Evolutionary conservation across 2,329 filamentous ascomycete genomes (phyloP), one percentile per base, ranked within the genome.

Genomic region (Claviceps sp.): DNA sequence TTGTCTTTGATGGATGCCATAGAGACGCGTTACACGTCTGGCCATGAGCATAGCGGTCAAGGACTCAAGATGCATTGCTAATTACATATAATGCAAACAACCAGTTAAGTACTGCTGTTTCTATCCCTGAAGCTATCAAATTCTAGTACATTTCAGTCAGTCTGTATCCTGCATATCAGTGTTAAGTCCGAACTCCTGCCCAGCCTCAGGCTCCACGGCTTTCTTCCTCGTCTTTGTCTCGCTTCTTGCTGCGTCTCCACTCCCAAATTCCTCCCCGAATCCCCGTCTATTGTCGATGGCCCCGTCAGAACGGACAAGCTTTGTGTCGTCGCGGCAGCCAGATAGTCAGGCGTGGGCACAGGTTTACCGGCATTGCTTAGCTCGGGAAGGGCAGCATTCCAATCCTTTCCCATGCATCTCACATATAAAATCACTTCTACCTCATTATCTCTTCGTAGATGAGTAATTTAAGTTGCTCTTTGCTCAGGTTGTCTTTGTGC

Each of bases 401-500:
- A 34, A 6, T 18, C n/a, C 22, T 22, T 9, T 40, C 30, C 42
- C 14, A 30, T 5, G 16, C n/a, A 41, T 47, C n/a, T 36, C 34
- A 34, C 20, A 6, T 2, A 24, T 2, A 16, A 9, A 11, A 43
- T 1, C 8, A 30, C 8, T 4, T 60, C 63, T 63, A 81, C 67
- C 78, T 75, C 78, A 81, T 97, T 63, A 97, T 97, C 74, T 98
- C 93, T 68, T 96, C 84, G 72, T 91, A 98, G 70, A 98, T 98
- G 67, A 98, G 77, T 65, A 93, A 79, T 77, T 97, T 97, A 69
- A 98, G 72, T 72, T 98, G 89, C 73, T 98, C 93, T 74, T 98
- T 98, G 76, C 87, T 96, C 65, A 98, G 73, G 63, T 85, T 93
- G 70, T 98, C 93, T 82, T 98, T 98, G 78, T 97, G 95, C 79